Conservation (phyloP, 1,284 basidiomycete species). For the Pseudozyma sp. region DNA sequence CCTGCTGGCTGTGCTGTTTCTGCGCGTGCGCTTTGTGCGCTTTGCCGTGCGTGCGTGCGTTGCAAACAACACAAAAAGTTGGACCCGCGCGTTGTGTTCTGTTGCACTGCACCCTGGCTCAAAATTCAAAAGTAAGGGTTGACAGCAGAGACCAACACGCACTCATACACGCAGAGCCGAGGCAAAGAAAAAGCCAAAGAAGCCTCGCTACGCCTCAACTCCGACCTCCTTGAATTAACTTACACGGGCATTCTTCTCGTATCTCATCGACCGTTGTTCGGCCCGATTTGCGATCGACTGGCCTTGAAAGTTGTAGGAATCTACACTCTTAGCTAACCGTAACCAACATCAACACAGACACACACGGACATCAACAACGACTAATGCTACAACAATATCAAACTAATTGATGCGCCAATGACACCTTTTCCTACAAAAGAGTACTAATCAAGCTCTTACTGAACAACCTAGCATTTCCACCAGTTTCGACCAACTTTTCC, state of each 20-base stretch:
- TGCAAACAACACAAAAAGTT: not conserved
- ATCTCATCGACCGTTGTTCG: too few species aligned
- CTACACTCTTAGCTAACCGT: too few species aligned
- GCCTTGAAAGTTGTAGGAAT: too few species aligned
- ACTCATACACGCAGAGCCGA: not conserved
- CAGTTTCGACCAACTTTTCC: constrained; percentile 61
- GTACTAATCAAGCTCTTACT: constrained; percentile 48
- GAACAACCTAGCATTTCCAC: constrained; percentile 58
- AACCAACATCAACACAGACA: too few species aligned
- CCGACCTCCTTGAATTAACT: too few species aligned
- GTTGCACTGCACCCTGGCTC: not conserved
- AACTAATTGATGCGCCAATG: not conserved
- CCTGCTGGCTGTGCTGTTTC: not conserved
- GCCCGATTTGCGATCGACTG: too few species aligned
- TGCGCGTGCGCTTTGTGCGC: not conserved
- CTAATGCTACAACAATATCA: not conserved
- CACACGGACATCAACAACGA: too few species aligned
- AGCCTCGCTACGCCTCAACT: too few species aligned
- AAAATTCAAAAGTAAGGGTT: not conserved
- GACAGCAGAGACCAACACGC: constrained; percentile 1
- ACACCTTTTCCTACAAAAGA: constrained; percentile 27
- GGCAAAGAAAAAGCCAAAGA: not conserved
- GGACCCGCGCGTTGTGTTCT: not conserved
- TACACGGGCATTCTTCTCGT: too few species aligned
- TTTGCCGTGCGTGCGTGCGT: not conserved